Base-by-base conservation (phyloP, 768 basidiomycete genomes). In the Mycena crocata region DNA sequence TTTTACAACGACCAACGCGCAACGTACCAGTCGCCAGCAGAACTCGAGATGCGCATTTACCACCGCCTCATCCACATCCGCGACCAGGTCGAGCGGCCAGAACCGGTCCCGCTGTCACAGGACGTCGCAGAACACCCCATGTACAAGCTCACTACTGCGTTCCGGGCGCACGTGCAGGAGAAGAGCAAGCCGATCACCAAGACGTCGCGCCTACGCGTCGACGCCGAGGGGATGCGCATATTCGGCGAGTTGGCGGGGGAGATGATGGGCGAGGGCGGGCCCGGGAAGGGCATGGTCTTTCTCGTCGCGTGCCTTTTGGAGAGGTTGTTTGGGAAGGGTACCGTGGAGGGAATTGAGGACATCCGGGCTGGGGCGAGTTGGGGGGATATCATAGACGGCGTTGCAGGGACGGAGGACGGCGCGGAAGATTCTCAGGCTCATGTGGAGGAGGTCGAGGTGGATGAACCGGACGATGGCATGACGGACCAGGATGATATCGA, bases 1-100 rank as follows among this genome's bases (percentile, higher is more conserved):
- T 96, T 95, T 72, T 97, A 98, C 74, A 90, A 93, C 68, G 96
- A 98, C 73, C 90, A 93, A 62, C 83, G 88, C 0, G 85, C 83
- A 12, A 79, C 81, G 44, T 90, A 91, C 66, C 80, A 89, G 71
- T 92, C 92, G 13, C 89, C 92, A 0, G 93, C 92, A 40, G 96
- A 99, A 74, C 86, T 98, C 49, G 97, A 99, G 78, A 98, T 99
- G 90, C 90, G 94, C 34, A 90, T 98, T 1, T 99, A 98, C 79
- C 94, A 96, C 74, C 89, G 96, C 50, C 87, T 99, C 32, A 91
- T 93, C 31, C 95, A 98, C 72, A 91, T 98, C 46, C 90, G 94
- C 31, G 93, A 96, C 76, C 92, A 93, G 72, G 87, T 79, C 67
- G 92, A 93, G 73, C 92, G 88, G 12, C 89, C 85, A 72, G 93